Base-by-base conservation (phyloP, 2,329 filamentous ascomycete genomes). In the Ilyonectria robusta region DNA sequence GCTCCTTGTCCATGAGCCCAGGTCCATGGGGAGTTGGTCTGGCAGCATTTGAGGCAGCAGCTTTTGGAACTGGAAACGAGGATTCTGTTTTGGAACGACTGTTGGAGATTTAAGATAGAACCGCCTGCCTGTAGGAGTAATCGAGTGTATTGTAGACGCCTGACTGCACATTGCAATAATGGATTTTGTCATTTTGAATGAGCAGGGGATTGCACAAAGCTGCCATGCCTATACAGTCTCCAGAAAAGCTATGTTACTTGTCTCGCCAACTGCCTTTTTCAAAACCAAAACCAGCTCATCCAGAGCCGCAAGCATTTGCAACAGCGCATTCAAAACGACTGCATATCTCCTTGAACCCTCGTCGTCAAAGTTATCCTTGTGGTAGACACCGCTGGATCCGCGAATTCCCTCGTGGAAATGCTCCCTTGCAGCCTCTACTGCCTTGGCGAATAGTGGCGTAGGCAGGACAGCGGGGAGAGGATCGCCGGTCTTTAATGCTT, bases 381-480 rank as follows among this genome's bases (percentile, higher is more conserved):
- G 29, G 17, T 59, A 37, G 6, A 51, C 19, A 8, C 26, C 17
- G 31, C n/a, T 11, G 2, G 50, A 21, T 21, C n/a, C 19, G 3
- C 10, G 9, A 15, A n/a, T 11, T 19, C 50, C 50, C n/a, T 53
- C 31, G 9, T 47, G 29, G 40, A 37, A 31, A 5, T 40, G 42
- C 46, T 50, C 29, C 17, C 48, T 48, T 17, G 44, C 46, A n/a
- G 17, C 29, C 9, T 17, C 15, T 13, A 50, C 48, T 4, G 46
- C 46, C 8, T 42, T 59, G 57, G 44, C 19, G 13, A 59, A 48
- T 29, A 59, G 40, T 7, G 65, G 65, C 23, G 65, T 65, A 3
- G 65, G 65, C 31, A 68, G 33, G 42, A 68, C 62, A n/a, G 65
- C 65, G 6, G 65, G 65, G 10, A 68, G 57, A 2, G 65, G 65